Evolutionary conservation across 2,329 filamentous ascomycete species (phyloP), one percentile per base, ranked within the genome.

Genomic region (Colletotrichum sp.): DNA sequence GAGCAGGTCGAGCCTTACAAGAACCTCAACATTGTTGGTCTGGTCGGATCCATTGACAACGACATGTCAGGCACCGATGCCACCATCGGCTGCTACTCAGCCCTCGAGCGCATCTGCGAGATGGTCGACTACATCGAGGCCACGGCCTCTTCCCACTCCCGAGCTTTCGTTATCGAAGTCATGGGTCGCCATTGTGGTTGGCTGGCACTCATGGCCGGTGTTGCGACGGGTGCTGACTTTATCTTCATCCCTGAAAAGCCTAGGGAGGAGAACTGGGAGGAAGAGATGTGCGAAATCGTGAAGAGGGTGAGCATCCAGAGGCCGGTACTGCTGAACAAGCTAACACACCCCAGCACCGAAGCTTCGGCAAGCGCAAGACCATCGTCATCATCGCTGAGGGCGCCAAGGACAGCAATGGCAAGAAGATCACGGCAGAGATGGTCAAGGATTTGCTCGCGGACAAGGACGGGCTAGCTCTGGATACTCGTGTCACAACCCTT

Each of bases 171-270:
- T 73, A 94, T 99, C 77, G 97, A 98, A 85, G 97, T 99, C 81
- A 99, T 99, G 97, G 97, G 97, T 66, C 92, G 97, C 75, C 96
- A 99, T 86, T 99, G 97, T 84, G 97, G 97, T 77, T 99, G 97
- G 97, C 89, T 99, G 77, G 97, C 97, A 55, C 90, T 99, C 77
- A 98, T 99, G 94, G 94, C 96, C 16, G 96, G 96, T 81, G 96
- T 99, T 75, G 96, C 95, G 74, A 98, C 95, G 1, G 97, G 96
- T 66, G 96, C 97, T 18, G 97, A 99, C 85, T 99, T 98, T 86
- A 92, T 99, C 80, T 99, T 99, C 85, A 96, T 98, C 78, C 97
- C 97, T 0, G 97, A 99, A 86, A 96, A 96, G 83, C 97, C 97
- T 75, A 95, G 95, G 61, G 90, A 92, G 75, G 92, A 95, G 77